Base-by-base conservation (phyloP, 2,329 filamentous ascomycete species). In the Fusarium torreyae region DNA sequence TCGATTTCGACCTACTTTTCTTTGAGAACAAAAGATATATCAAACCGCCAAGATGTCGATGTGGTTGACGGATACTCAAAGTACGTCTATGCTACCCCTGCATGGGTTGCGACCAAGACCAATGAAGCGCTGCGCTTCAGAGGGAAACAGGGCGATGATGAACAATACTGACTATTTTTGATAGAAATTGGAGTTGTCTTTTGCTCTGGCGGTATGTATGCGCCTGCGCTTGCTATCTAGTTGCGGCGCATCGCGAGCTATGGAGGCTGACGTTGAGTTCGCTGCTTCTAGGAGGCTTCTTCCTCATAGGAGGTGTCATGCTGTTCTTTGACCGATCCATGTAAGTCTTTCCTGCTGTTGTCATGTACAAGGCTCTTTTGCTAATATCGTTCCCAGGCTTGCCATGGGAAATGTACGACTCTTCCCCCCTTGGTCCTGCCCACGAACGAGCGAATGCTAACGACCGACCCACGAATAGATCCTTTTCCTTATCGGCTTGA, bases 251-350 rank as follows among this genome's bases (percentile, higher is more conserved):
- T 69, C 26, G 48, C 42, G 42, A 55, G 40, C 46, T 57, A 49
- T 44, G 50, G 52, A 44, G 55, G 54, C 67, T 77, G 56, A 77
- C 56, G 39, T 36, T 36, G 6, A 31, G 48, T 48, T 58, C 40
- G 28, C 38, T 17, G 43, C 28, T 20, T 65, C 51, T 79, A 97
- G 95, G 95, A 80, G 94, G 92, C 72, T 91, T 98, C 85, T 99
- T 99, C 86, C 89, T 99, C 59, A 88, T 98, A 78, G 93, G 94
- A 77, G 96, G 96, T 65, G 93, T 99, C 11, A 87, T 99, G 82
- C 88, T 99, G 82, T 98, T 99, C 85, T 99, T 99, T 84, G 96
- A 99, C 82, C 90, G 96, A 71, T 93, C 96, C 76, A 94, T 98
- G 93, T 95, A 85, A 77, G 90, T 85, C 11, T 24, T 17, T 46